Evolutionary conservation across 805 yeast genomes (phyloP).

Genomic region (Schwanniomyces vanrijiae): DNA sequence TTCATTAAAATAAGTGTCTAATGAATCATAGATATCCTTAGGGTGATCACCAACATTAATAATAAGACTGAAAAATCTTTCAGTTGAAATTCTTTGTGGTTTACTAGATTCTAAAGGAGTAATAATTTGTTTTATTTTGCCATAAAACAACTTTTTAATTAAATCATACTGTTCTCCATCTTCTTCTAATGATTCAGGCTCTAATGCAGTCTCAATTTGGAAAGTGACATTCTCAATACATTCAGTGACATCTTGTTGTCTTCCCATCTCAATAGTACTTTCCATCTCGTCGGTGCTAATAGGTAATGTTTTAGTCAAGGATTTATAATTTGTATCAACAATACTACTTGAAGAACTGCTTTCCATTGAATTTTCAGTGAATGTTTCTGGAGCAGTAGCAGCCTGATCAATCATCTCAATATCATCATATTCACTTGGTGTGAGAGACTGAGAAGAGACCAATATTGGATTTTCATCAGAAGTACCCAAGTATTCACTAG

Average conservation of each 20-base stretch:
- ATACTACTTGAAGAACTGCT: neutral
- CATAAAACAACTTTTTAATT: conserved; percentile 78
- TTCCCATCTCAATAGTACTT: conserved; percentile 73
- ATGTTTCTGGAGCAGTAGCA: neutral
- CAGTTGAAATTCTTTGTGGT: conserved; percentile 42
- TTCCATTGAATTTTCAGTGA: neutral
- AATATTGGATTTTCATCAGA: conserved; percentile 15
- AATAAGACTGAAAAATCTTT: conserved; percentile 76
- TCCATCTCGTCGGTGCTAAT: conserved; percentile 66
- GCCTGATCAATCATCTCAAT: conserved; percentile 7
- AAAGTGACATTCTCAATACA: conserved; percentile 92
- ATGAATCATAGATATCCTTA: conserved; percentile 82
- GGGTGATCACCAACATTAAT: conserved; percentile 90
- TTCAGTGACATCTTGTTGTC: conserved; percentile 97
- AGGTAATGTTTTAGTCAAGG: conserved; percentile 18
- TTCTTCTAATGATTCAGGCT: conserved; percentile 59
- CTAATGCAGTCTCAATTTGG: conserved; percentile 85
- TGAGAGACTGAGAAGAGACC: conserved; percentile 7
- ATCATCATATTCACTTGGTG: conserved; percentile 3
- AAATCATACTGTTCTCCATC: conserved; percentile 82
- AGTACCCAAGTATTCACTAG: conserved; percentile 11
- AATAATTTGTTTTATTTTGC: conserved; percentile 78
- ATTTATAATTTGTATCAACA: neutral
- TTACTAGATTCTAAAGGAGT: conserved; percentile 44
- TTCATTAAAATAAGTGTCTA: conserved; percentile 79